Conservation (phyloP, 331 rosid genomes). For the Acacia pycnantha region DNA sequence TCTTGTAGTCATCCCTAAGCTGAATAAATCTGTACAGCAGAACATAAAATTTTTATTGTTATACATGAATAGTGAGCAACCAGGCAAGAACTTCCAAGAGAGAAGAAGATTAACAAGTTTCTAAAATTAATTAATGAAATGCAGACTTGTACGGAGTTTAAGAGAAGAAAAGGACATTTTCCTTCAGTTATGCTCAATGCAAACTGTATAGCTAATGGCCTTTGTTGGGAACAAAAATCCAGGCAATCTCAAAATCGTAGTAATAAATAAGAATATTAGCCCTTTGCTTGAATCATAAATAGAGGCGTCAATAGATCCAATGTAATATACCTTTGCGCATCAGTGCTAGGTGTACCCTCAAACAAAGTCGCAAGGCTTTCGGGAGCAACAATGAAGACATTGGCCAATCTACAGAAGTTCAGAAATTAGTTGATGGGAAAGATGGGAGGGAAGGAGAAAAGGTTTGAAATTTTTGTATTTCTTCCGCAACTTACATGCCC, state of each 20-base stretch:
- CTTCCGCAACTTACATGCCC: slow-evolving; percentile 80
- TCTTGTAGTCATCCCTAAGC: slow-evolving; percentile 13
- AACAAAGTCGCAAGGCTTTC: slow-evolving; percentile 88
- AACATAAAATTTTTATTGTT: neutral
- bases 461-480: neutral
- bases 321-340: slow-evolving; percentile 57
- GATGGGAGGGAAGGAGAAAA: neutral
- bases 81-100: neutral
- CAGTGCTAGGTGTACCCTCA: slow-evolving; percentile 81
- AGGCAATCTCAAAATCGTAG: neutral
- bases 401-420: slow-evolving; percentile 72
- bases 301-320: neutral
- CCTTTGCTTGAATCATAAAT: neutral
- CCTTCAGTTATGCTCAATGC: neutral
- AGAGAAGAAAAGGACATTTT: neutral
- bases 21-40: slow-evolving; percentile 9
- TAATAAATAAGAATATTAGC: neutral
- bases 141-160: neutral
- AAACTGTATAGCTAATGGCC: neutral
- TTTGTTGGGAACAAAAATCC: neutral
- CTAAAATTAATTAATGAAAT: neutral
- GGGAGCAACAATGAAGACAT: slow-evolving; percentile 98
- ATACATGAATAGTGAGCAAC: neutral
- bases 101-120: neutral
- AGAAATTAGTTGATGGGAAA: slow-evolving; percentile 32